phyloP scores from a whole-genome alignment of 2,329 filamentous ascomycete species.

The Aspergillus luchuensis region DNA sequence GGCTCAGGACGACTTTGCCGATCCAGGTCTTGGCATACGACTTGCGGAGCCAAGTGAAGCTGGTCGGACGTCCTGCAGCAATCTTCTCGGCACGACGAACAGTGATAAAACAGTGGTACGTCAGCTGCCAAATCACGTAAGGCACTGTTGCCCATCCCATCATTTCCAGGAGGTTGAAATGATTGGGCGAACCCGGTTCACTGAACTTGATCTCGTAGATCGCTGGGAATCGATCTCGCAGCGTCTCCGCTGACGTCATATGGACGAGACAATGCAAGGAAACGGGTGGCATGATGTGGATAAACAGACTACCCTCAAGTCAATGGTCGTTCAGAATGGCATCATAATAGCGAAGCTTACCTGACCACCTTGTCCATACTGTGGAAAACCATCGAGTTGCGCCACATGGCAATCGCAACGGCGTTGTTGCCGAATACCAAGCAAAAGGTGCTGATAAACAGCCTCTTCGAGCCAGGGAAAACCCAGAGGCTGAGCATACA shows the following conservation, averaged over 20 bases:
- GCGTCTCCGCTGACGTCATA: constrained; percentile 66
- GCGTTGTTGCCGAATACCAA: constrained; percentile 96
- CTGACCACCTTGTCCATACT: constrained; percentile 97
- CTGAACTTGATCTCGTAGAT: constrained; percentile 77
- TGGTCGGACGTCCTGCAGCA: constrained; percentile 89
- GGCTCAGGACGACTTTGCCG: constrained; percentile 77
- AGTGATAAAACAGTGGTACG: constrained; percentile 93
- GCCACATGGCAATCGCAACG: constrained; percentile 97
- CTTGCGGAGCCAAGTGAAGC: constrained; percentile 93
- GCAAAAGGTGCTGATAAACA: constrained; percentile 91
- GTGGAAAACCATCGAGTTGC: constrained; percentile 97
- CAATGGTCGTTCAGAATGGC: neutral
- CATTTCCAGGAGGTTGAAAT: constrained; percentile 82
- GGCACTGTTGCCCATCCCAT: constrained; percentile 91
- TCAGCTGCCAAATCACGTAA: constrained; percentile 88
- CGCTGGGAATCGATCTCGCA: constrained; percentile 75
- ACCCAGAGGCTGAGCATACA: constrained; percentile 81
- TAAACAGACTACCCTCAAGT: constrained; percentile 69
- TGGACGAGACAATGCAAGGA: constrained; percentile 92
- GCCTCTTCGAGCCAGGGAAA: constrained; percentile 84
- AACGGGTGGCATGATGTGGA: constrained; percentile 98
- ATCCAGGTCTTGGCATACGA: constrained; percentile 90
- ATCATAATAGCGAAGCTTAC: constrained; percentile 36
- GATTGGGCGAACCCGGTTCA: constrained; percentile 69
- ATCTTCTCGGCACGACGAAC: constrained; percentile 95